Conservation (phyloP, 495 filamentous ascomycete species). For the Bombardia bombarda region DNA sequence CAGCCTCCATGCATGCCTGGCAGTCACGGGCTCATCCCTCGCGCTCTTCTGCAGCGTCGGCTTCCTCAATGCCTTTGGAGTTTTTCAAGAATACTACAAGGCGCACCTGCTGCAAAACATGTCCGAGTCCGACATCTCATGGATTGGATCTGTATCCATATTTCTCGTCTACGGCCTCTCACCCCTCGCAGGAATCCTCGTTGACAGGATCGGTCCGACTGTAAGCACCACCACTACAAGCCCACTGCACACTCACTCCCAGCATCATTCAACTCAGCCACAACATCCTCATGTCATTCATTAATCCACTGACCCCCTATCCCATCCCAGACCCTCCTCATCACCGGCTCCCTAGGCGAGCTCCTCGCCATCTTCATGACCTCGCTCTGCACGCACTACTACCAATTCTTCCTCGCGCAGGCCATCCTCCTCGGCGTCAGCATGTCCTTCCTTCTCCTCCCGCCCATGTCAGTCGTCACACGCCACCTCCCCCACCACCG, state of each 20-base stretch:
- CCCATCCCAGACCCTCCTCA: slow-evolving; percentile 6
- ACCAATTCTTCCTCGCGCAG: slow-evolving; percentile 51
- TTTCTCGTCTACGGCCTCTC: slow-evolving; percentile 37
- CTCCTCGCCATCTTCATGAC: slow-evolving; percentile 38
- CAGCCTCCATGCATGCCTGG: slow-evolving; percentile 19
- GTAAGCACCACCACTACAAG: slow-evolving; percentile 10
- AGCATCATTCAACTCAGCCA: background rate
- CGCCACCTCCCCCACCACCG: slow-evolving; percentile 40
- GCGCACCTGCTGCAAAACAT: slow-evolving; percentile 31
- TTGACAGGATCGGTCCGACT: slow-evolving; percentile 36
- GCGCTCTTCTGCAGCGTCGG: slow-evolving; percentile 34
- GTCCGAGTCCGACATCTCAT: slow-evolving; percentile 37
- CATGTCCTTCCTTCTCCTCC: slow-evolving; percentile 37
- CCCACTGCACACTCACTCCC: background rate
- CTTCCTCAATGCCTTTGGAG: slow-evolving; percentile 49
- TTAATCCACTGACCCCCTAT: background rate
- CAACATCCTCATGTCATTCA: background rate
- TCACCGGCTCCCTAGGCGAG: slow-evolving; percentile 7
- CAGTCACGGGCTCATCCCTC: slow-evolving; percentile 13
- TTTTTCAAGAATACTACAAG: slow-evolving; percentile 53
- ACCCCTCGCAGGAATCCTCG: slow-evolving; percentile 30
- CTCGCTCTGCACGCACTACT: slow-evolving; percentile 45
- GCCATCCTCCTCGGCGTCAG: slow-evolving; percentile 42
- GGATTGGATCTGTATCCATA: slow-evolving; percentile 39
- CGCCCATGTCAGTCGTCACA: slow-evolving; percentile 35